Percentiles rank a stretch among this genome's conserved stretches.
These are phyloP conservation scores for Zalerion maritima DNA, from an alignment of 495 filamentous ascomycete species.

Conservation along the genomic window DNA sequence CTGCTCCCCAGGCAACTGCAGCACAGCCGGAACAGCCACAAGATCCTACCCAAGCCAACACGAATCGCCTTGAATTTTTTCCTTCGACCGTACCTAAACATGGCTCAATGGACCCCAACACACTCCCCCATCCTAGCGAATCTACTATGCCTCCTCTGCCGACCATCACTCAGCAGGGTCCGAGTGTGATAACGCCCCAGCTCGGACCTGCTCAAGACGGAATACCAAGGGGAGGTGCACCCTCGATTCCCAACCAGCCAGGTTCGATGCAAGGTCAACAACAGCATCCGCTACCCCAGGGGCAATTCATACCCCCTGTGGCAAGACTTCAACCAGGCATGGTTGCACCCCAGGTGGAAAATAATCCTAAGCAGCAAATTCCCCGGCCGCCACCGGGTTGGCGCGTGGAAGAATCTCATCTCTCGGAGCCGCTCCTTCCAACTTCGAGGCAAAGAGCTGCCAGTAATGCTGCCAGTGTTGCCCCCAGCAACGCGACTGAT, in stretches of 20 bases:
- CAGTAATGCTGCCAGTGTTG: too few relatives aligned
- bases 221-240: too few relatives aligned
- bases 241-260: constrained; percentile 5
- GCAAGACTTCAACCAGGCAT: constrained; percentile 5
- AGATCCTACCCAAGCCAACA: constrained; percentile 1
- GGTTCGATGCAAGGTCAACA: constrained; percentile 6
- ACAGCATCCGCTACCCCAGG: constrained; percentile 7
- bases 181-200: too few relatives aligned
- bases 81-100: too few relatives aligned
- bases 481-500: constrained; percentile 18
- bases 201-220: too few relatives aligned
- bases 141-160: too few relatives aligned
- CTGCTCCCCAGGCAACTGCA: constrained; percentile 4
- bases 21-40: constrained; percentile 2
- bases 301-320: too few relatives aligned
- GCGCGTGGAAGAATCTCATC: constrained; percentile 30
- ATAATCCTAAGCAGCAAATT: constrained; percentile 13
- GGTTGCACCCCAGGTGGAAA: constrained; percentile 12
- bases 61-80: too few relatives aligned
- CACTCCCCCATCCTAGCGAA: too few relatives aligned
- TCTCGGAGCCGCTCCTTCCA: constrained; percentile 26
- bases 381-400: constrained; percentile 19
- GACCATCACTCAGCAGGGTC: too few relatives aligned
- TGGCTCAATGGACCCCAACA: too few relatives aligned
- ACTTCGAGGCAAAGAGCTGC: constrained; percentile 21